Conservation (phyloP, 2,329 filamentous ascomycete species). For the Neonectria coccinea region DNA sequence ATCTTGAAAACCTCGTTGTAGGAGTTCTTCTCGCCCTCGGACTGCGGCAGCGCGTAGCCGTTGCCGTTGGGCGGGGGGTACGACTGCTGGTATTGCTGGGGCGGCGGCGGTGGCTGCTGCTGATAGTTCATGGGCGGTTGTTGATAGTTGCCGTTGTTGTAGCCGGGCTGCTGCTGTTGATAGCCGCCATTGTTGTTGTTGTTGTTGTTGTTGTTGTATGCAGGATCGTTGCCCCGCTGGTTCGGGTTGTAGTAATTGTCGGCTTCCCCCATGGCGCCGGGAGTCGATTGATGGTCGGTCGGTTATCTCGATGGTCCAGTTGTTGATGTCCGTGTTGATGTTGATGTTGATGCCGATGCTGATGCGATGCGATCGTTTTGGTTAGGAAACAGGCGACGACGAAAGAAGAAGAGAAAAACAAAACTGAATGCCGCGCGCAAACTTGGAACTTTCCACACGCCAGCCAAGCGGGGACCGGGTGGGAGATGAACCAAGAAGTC, state of each 20-base stretch:
- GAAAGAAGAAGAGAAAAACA: background rate
- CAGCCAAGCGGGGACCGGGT: background rate
- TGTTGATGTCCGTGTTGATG: background rate
- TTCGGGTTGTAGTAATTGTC: conserved; percentile 49
- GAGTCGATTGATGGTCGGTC: background rate
- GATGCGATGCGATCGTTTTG: background rate
- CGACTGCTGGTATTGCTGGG: conserved; percentile 46
- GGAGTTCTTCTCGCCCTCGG: conserved; percentile 60
- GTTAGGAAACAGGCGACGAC: background rate
- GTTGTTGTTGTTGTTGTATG: conserved; percentile 33
- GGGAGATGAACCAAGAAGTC: conserved; percentile 7
- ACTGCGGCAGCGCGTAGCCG: conserved; percentile 52
- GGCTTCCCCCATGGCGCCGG: conserved; percentile 50
- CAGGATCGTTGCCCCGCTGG: conserved; percentile 31
- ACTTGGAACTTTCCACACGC: background rate
- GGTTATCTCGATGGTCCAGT: background rate
- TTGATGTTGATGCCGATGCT: background rate
- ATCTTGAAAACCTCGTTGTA: conserved; percentile 89
- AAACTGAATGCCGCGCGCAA: background rate
- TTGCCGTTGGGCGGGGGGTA: conserved; percentile 42
- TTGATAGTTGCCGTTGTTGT: conserved; percentile 40
- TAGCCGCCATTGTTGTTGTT: conserved; percentile 31
- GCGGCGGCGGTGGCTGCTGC: conserved; percentile 40
- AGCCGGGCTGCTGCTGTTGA: conserved; percentile 34
- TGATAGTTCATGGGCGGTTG: conserved; percentile 46